Evolutionary conservation across 1,139 yeast genomes (phyloP), one percentile per base, ranked within the genome.

Genomic region (Debaryomyces singareniensis): DNA sequence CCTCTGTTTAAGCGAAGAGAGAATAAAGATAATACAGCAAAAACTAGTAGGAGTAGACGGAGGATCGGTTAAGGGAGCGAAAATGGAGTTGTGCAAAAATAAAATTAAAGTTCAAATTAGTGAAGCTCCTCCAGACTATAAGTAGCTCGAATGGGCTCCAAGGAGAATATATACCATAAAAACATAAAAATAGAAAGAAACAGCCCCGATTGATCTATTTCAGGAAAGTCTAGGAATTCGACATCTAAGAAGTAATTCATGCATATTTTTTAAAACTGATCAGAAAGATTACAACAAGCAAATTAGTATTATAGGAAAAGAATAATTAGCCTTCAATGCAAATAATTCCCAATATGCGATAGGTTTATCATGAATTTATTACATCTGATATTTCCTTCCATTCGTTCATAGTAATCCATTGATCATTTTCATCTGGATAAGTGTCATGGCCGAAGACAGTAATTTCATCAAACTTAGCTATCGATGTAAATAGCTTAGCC

Each of bases 361-460:
- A 18, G n/a, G n/a, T n/a, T 18, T 18, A 9, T 23, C 35, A 44
- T 13, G 39, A 39, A 38, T 64, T 68, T 13, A 66, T 45, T 13
- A 60, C 47, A 12, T 45, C 45, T 28, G 64, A 49, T 12, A 66
- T 42, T 4, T 47, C 47, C 9, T 45, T 38, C 63, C 62, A 64
- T 39, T 66, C 71, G 2, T 44, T 42, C n/a, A 62, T 40, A 30
- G 59, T 35, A 6, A 42, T 35, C 59, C 67, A 64, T 29, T 60
- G 59, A 36, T 56, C 56, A 25, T 47, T 46, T 40, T 43, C 54
- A 16, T 46, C 53, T 4, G 57, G 51, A n/a, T 36, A 32, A 3
- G 55, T 36, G 34, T 66, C 72, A 33, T 67, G 73, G 12, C 71
- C 71, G 38, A 53, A 67, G 0, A 61, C 44, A 3, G 45, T 42